Conservation (phyloP, 306 rosid species). For the Datisca glomerata region DNA sequence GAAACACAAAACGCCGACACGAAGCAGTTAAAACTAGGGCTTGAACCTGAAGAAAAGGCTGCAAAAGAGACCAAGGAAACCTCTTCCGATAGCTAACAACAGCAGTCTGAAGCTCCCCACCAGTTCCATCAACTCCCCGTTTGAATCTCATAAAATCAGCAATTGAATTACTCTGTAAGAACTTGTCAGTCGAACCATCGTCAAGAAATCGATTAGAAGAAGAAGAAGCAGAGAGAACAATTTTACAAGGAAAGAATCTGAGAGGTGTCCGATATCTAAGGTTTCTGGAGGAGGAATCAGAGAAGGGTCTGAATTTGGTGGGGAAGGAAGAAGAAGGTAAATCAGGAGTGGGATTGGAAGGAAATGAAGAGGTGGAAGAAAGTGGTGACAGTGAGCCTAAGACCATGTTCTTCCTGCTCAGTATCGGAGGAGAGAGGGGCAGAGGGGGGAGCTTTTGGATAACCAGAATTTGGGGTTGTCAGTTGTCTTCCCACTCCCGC, state of each 20-base stretch:
- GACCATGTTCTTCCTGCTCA: slow-evolving; percentile 27
- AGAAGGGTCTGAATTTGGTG: slow-evolving; percentile 23
- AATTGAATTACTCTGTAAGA: slow-evolving; percentile 48
- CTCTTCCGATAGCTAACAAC: slow-evolving; percentile 61
- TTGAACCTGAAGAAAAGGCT: slow-evolving; percentile 68
- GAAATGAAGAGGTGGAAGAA: slow-evolving; percentile 40
- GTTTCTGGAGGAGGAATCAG: slow-evolving; percentile 17
- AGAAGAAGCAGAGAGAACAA: slow-evolving; percentile 9
- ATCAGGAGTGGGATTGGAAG: slow-evolving; percentile 31
- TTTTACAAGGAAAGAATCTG: slow-evolving; percentile 13
- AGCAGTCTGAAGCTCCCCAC: slow-evolving; percentile 76
- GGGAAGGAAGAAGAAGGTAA: slow-evolving; percentile 23
- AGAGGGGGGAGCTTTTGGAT: slow-evolving; percentile 16
- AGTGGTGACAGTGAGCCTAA: slow-evolving; percentile 36
- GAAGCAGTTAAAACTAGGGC: background rate
- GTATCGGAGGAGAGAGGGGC: background rate
- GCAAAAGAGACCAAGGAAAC: slow-evolving; percentile 77
- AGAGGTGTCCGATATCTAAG: slow-evolving; percentile 16
- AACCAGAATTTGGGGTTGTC: slow-evolving; percentile 15
- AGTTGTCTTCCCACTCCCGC: no score
- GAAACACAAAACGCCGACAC: slow-evolving; percentile 1
- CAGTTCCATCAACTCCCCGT: slow-evolving; percentile 35
- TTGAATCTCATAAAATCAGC: slow-evolving; percentile 91
- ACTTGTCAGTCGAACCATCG: slow-evolving; percentile 59
- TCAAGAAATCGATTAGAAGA: slow-evolving; percentile 28